Conservation (phyloP, 106 monocot genomes). For the Phalaenopsis aphrodite region DNA sequence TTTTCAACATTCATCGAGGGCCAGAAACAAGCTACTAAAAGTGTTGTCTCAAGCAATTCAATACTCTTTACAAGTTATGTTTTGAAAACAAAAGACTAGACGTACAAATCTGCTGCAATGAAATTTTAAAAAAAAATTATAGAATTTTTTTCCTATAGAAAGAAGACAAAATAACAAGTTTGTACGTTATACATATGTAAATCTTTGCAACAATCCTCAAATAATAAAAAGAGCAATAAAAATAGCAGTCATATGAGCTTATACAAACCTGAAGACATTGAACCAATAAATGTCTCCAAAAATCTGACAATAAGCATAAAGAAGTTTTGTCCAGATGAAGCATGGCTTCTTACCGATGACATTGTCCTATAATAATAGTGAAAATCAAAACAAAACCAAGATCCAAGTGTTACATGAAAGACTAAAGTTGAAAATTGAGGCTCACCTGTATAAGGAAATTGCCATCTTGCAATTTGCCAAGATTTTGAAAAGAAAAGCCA, state of each 20-base stretch:
- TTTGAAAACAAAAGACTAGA: not conserved
- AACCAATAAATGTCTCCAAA: constrained; percentile 98
- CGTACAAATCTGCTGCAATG: not conserved
- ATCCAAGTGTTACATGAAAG: not conserved
- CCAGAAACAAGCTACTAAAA: not conserved
- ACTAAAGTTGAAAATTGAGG: constrained; percentile 8
- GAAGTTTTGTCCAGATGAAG: constrained; percentile 52
- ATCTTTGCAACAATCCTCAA: not conserved
- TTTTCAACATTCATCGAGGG: not conserved
- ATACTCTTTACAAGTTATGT: not conserved
- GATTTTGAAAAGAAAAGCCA: constrained; percentile 1
- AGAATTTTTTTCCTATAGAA: not conserved
- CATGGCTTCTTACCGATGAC: constrained; percentile 81
- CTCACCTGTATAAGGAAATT: constrained; percentile 96
- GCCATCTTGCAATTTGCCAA: constrained; percentile 61
- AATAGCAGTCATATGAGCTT: not conserved
- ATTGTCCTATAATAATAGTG: constrained; percentile 55
- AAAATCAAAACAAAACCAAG: not conserved
- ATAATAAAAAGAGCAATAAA: not conserved
- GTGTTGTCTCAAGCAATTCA: not conserved
- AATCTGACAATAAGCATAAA: constrained; percentile 65
- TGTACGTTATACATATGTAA: not conserved
- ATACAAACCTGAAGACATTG: constrained; percentile 74
- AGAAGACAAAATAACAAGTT: not conserved
- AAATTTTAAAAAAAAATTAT: not conserved